Evolutionary conservation across 495 filamentous ascomycete species (phyloP).

Genomic region (Aspergillus conjunctus): DNA sequence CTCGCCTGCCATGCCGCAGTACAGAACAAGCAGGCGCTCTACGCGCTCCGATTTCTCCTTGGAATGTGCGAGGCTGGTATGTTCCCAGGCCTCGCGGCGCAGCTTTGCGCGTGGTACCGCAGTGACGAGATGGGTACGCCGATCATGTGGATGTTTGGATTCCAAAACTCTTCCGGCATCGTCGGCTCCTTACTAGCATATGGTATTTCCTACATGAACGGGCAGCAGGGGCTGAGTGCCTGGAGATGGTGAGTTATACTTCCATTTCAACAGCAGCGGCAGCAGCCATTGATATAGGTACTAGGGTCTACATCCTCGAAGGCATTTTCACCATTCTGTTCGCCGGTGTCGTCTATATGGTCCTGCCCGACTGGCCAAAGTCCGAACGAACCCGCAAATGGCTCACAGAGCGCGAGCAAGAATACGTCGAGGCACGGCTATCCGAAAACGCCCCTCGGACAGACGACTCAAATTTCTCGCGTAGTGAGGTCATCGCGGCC

Average conservation of each 20-base stretch:
- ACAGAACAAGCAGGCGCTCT: slow-evolving; percentile 34
- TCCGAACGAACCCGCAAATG: slow-evolving; percentile 30
- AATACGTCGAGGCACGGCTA: slow-evolving; percentile 43
- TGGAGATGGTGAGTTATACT: slow-evolving; percentile 36
- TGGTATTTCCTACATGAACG: slow-evolving; percentile 38
- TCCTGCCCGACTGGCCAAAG: slow-evolving; percentile 41
- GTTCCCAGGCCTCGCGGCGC: slow-evolving; percentile 40
- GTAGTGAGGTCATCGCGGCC: slow-evolving; percentile 36
- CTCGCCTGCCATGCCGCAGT: slow-evolving; percentile 40
- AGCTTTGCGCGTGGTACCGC: slow-evolving; percentile 43
- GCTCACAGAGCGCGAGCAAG: slow-evolving; percentile 45
- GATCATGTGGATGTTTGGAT: slow-evolving; percentile 34
- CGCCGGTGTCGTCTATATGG: slow-evolving; percentile 31
- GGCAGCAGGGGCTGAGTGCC: slow-evolving; percentile 32
- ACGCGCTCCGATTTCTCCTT: slow-evolving; percentile 37
- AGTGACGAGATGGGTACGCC: slow-evolving; percentile 40
- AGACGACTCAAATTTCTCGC: slow-evolving; percentile 35
- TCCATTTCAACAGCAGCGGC: not conserved
- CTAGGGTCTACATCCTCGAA: slow-evolving; percentile 39
- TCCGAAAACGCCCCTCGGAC: slow-evolving; percentile 42
- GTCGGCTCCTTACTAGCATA: slow-evolving; percentile 38
- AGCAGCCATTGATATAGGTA: not conserved
- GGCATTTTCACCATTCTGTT: slow-evolving; percentile 42
- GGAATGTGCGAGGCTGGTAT: slow-evolving; percentile 43
- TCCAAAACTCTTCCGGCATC: slow-evolving; percentile 35